Base-by-base conservation (phyloP, 2,329 filamentous ascomycete species). In the Celoporthe dispersa region DNA sequence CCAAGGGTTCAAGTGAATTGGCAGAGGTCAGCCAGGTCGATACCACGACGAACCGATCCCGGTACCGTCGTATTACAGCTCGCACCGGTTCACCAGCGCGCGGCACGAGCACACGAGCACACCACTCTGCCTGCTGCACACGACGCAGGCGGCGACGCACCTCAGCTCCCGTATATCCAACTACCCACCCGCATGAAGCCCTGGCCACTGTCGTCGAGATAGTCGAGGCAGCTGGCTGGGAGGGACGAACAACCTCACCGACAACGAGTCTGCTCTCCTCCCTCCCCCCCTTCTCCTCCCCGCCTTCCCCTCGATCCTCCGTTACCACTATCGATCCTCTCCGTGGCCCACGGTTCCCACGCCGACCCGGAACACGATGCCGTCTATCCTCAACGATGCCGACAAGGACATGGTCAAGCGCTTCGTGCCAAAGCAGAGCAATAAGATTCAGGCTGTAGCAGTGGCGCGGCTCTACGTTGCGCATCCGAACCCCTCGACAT, bases 331-430 rank as follows among this genome's bases (percentile, higher is more conserved):
- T 31, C 48, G 53, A 62, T 55, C 61, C 64, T 57, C 64, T 44
- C 55, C 39, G 39, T 65, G 57, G 25, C 33, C 59, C 12, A 28
- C 70, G 71, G 69, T 71, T 37, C 67, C 67, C 22, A 68, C 65
- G 39, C 70, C 63, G 66, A 55, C 37, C 14, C 22, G 64, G 64
- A 61, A 73, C 78, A 82, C 75, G 73, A 89, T 89, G 87, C 87
- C 87, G 76, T 88, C 87, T 57, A 86, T 97, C 74, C 88, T 99
- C 69, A 93, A 87, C 79, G 95, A 98, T 78, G 92, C 94, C 77
- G 96, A 99, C 84, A 98, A 97, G 87, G 93, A 97, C 83, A 97
- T 91, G 72, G 94, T 99, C 82, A 97, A 97, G 85, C 91, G 96
- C 79, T 92, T 91, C 76, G 93, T 99, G 68, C 95, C 96, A 72